Percentiles rank a stretch among this genome's conserved stretches.
These are phyloP conservation scores for Arabidopsis hybrid DNA, from an alignment of 441 rosid genomes.

Conservation along the genomic window DNA sequence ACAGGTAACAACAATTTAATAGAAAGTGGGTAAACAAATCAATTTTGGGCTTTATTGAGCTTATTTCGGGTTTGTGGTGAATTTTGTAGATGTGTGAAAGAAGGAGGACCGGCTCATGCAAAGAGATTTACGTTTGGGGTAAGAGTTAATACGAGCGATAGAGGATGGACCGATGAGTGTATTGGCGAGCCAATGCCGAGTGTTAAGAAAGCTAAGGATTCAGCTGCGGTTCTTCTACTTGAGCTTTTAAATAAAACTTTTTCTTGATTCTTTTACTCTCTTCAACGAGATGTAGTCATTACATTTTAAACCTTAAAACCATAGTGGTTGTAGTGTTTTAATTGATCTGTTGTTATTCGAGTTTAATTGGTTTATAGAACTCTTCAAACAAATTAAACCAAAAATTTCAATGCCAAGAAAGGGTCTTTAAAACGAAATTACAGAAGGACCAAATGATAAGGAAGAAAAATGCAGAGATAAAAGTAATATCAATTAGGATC, in stretches of 20 bases:
- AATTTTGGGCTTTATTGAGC: background rate
- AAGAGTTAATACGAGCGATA: conserved; percentile 85
- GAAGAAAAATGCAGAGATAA: conserved; percentile 25
- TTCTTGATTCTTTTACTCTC: conserved; percentile 39
- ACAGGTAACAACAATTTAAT: conserved; percentile 54
- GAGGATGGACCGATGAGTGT: conserved; percentile 97
- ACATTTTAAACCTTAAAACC: no score
- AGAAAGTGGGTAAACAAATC: background rate
- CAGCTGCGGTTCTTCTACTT: conserved; percentile 87
- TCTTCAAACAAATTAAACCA: background rate
- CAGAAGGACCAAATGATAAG: conserved; percentile 10
- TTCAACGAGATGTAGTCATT: no score
- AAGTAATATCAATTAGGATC: conserved; percentile 7
- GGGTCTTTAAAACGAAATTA: conserved; percentile 10
- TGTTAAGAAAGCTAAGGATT: conserved; percentile 99
- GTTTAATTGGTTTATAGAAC: background rate
- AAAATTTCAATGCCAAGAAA: background rate
- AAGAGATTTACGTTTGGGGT: conserved; percentile 93
- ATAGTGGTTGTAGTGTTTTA: background rate
- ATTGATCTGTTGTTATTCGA: background rate
- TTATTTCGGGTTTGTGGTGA: conserved; percentile 23
- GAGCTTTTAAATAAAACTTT: conserved; percentile 71
- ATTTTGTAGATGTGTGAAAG: conserved; percentile 75
- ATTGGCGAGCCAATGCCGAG: conserved; percentile 99
- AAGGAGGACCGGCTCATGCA: conserved; percentile 99